These are phyloP conservation scores for Mycosphaerelloides madeirae DNA, from an alignment of 2,329 filamentous ascomycete genomes.

Conservation along the genomic window DNA sequence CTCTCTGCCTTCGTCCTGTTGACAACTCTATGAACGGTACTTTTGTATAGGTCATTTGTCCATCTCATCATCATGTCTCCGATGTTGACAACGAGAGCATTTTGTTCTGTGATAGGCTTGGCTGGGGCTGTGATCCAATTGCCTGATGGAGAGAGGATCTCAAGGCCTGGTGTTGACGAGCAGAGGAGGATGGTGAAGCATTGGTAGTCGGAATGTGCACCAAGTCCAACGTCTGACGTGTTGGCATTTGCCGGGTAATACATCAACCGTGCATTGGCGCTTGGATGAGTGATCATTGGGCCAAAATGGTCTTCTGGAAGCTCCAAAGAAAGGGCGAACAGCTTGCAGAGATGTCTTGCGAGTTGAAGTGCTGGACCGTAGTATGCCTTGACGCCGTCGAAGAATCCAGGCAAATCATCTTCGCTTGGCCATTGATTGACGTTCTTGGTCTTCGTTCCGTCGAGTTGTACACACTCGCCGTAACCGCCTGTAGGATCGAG, in stretches of 20 bases:
- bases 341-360: conserved; percentile 33
- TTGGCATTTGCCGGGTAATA: conserved; percentile 31
- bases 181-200: conserved; percentile 2
- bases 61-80: conserved; percentile 48
- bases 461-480: background rate
- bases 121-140: conserved; percentile 41
- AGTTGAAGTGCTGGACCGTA: conserved; percentile 33
- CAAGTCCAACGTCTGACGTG: conserved; percentile 27
- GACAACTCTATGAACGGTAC: conserved; percentile 45
- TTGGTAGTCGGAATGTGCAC: conserved; percentile 25
- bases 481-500: background rate
- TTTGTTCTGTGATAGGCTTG: conserved; percentile 31
- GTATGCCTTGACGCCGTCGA: conserved; percentile 30
- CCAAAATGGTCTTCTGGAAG: conserved; percentile 36
- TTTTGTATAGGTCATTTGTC: conserved; percentile 41
- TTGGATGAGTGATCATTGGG: conserved; percentile 33
- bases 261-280: conserved; percentile 33
- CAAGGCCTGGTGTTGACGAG: conserved; percentile 12
- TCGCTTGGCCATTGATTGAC: conserved; percentile 34
- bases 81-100: conserved; percentile 47
- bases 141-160: conserved; percentile 32
- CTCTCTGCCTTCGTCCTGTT: conserved; percentile 38
- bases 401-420: conserved; percentile 32
- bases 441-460: conserved; percentile 23
- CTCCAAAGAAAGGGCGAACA: conserved; percentile 34